Percentiles rank a stretch among this genome's conserved stretches.
Conservation (phyloP, 768 basidiomycete genomes). For the Mrakia frigida region DNA sequence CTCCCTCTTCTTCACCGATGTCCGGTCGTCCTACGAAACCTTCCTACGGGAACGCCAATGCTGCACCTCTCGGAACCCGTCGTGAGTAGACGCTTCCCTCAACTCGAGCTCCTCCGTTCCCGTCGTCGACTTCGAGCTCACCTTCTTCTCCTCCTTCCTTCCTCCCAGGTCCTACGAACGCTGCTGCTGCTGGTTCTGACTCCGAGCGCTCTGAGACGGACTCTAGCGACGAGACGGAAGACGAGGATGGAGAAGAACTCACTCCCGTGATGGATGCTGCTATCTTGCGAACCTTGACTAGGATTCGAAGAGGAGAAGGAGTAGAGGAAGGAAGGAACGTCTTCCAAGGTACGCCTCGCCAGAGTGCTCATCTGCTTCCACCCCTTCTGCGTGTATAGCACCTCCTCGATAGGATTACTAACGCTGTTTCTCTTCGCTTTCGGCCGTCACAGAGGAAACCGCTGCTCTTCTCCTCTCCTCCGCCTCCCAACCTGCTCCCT, state of each 20-base stretch:
- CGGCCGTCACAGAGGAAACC: conserved; percentile 24
- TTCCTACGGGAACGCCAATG: conserved; percentile 2
- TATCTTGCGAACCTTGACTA: conserved; percentile 80
- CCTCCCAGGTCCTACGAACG: not conserved
- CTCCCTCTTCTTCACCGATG: not conserved
- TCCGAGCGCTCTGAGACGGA: conserved; percentile 46
- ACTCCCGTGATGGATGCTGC: conserved; percentile 91
- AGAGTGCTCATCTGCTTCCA: not conserved
- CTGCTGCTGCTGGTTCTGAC: conserved; percentile 40
- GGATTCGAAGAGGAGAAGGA: conserved; percentile 72
- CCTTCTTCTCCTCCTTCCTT: not conserved
- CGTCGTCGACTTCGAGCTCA: not conserved
- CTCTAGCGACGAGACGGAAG: conserved; percentile 74
- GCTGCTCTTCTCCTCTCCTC: conserved; percentile 29
- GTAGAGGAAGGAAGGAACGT: conserved; percentile 74
- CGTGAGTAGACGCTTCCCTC: not conserved
- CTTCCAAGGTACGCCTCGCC: conserved; percentile 61
- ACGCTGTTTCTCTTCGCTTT: no score
- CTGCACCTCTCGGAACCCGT: not conserved
- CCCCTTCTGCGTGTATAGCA: no score
- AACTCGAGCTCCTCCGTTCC: not conserved
- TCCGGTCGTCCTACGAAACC: not conserved
- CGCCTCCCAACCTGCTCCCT: not conserved
- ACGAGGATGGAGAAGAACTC: conserved; percentile 90
- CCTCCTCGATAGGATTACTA: no score